phyloP scores from a whole-genome alignment of 169 alveolate genomes.

The Plasmodium berghei region DNA sequence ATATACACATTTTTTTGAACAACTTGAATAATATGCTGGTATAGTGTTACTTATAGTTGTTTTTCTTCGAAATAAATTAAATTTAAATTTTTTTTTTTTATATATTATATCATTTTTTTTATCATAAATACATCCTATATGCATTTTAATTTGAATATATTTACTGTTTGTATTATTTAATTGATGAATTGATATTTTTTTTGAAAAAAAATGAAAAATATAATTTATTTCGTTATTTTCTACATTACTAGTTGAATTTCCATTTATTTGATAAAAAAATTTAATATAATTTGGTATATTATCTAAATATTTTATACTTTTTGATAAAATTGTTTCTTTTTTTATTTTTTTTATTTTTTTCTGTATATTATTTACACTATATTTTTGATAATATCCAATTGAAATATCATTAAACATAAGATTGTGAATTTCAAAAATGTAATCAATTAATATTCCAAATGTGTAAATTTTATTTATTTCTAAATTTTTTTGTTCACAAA shows the following conservation, averaged over 20 bases:
- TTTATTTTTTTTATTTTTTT: conserved; percentile 42
- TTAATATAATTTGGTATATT: conserved; percentile 27
- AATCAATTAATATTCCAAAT: conserved; percentile 33
- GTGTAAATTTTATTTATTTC: conserved; percentile 39
- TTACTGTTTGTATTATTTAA: conserved; percentile 18
- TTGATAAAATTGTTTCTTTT: conserved; percentile 18
- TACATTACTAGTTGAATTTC: too few relatives aligned
- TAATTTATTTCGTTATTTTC: conserved; percentile 7
- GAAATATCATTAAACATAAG: conserved; percentile 23
- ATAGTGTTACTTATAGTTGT: neutral
- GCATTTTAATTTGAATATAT: conserved; percentile 10
- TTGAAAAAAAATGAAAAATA: conserved; percentile 44
- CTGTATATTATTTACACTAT: conserved; percentile 13
- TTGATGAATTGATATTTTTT: conserved; percentile 25
- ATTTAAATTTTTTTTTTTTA: conserved; percentile 34
- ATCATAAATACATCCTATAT: conserved; percentile 42
- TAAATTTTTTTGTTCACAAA: conserved; percentile 57
- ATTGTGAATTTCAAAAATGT: conserved; percentile 55
- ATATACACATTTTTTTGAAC: conserved; percentile 12
- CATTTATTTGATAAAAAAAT: conserved; percentile 11
- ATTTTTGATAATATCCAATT: conserved; percentile 43
- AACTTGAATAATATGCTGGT: neutral
- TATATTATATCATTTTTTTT: conserved; percentile 38
- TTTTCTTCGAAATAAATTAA: conserved; percentile 24
- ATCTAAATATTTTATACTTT: conserved; percentile 34